Percentiles rank a stretch among this genome's conserved stretches.
phyloP scores from a whole-genome alignment of 495 filamentous ascomycete genomes.

The Trichoderma gamsii region DNA sequence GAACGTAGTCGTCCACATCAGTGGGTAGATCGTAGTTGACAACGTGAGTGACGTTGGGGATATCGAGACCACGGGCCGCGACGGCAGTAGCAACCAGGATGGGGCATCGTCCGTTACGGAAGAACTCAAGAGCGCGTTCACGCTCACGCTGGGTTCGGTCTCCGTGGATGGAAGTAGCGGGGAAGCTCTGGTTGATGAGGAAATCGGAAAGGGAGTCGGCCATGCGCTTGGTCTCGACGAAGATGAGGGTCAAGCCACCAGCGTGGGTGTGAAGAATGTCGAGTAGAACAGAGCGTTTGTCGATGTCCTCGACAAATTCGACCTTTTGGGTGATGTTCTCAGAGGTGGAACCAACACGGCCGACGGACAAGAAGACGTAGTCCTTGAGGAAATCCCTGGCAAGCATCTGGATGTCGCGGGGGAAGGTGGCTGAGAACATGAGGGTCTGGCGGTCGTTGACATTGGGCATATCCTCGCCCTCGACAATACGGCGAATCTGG shows the following conservation, averaged over 20 bases:
- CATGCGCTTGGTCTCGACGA: conserved; percentile 99
- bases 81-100: conserved; percentile 96
- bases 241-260: conserved; percentile 87
- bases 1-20: conserved; percentile 98
- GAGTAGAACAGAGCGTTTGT: conserved; percentile 95
- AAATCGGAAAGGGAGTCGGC: conserved; percentile 96
- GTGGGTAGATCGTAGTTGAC: conserved; percentile 99
- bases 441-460: conserved; percentile 87
- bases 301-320: conserved; percentile 92
- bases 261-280: conserved; percentile 96
- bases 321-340: conserved; percentile 99
- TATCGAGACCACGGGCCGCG: conserved; percentile 91
- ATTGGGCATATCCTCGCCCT: conserved; percentile 93
- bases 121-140: conserved; percentile 94
- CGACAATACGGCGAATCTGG: conserved; percentile 96
- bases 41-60: conserved; percentile 96
- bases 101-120: conserved; percentile 90
- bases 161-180: conserved; percentile 97
- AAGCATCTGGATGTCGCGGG: conserved; percentile 97
- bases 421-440: conserved; percentile 99
- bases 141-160: conserved; percentile 98
- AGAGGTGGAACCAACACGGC: conserved; percentile 97
- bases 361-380: conserved; percentile 97
- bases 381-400: conserved; percentile 97
- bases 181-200: conserved; percentile 95